phyloP scores from a whole-genome alignment of 495 filamentous ascomycete genomes.

The Aspergillus carlsbadensis region DNA sequence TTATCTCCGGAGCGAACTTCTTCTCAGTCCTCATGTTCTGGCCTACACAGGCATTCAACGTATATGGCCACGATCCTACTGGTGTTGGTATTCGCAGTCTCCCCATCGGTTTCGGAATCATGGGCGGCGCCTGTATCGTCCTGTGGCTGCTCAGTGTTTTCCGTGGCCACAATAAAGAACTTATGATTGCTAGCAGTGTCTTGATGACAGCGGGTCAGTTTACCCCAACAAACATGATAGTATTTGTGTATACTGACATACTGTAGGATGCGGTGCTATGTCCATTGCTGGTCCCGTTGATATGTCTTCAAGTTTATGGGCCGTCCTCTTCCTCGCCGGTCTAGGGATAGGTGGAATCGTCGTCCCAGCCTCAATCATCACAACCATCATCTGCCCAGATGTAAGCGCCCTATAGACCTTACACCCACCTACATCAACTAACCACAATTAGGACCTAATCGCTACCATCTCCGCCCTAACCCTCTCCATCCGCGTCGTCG shows the following conservation, averaged over 20 bases:
- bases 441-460: conserved; percentile 55
- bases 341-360: conserved; percentile 74
- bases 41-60: conserved; percentile 73
- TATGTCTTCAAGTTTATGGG: conserved; percentile 59
- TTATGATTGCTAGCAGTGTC: conserved; percentile 60
- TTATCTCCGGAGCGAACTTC: conserved; percentile 74
- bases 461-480: conserved; percentile 74
- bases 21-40: conserved; percentile 73
- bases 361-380: conserved; percentile 68
- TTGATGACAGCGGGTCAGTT: conserved; percentile 66
- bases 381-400: conserved; percentile 70
- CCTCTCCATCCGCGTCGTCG: conserved; percentile 68
- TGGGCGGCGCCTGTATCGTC: conserved; percentile 61
- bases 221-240: background rate
- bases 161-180: conserved; percentile 60
- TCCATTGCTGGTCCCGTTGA: conserved; percentile 58
- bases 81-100: conserved; percentile 66
- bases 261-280: conserved; percentile 58
- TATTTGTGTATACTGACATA: conserved; percentile 6
- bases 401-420: conserved; percentile 24
- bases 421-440: background rate
- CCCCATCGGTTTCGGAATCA: conserved; percentile 63
- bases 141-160: conserved; percentile 59
- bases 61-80: conserved; percentile 68
- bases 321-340: conserved; percentile 60